These are phyloP conservation scores for Gryganskiella cystojenkinii DNA, from an alignment of 192 early-diverging fungal genomes.

Conservation along the genomic window DNA sequence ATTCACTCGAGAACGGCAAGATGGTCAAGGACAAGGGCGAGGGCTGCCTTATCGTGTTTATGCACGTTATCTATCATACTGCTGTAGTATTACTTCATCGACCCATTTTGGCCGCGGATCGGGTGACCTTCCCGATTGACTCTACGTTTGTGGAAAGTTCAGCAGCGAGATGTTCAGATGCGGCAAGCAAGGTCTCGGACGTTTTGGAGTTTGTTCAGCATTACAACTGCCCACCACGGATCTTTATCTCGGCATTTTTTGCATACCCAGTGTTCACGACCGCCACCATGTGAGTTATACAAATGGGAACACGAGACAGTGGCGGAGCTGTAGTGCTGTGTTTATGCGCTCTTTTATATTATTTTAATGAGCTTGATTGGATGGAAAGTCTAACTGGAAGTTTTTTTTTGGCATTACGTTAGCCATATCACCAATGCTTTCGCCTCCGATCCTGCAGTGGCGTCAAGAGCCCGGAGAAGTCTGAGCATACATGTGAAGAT, in stretches of 20 bases:
- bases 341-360: no score
- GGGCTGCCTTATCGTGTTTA: slow-evolving; percentile 48
- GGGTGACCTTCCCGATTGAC: slow-evolving; percentile 21
- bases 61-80: slow-evolving; percentile 61
- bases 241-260: slow-evolving; percentile 56
- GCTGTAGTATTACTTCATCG: slow-evolving; percentile 60
- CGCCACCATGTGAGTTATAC: slow-evolving; percentile 61
- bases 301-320: no score
- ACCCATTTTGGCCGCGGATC: slow-evolving; percentile 51
- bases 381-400: not conserved
- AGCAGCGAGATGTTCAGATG: slow-evolving; percentile 44
- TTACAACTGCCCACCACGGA: slow-evolving; percentile 20
- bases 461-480: slow-evolving; percentile 49
- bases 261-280: slow-evolving; percentile 61
- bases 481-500: slow-evolving; percentile 56
- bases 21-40: slow-evolving; percentile 27
- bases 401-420: not conserved
- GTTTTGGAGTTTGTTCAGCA: slow-evolving; percentile 49
- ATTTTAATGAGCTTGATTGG: no score
- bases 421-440: slow-evolving; percentile 60
- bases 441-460: slow-evolving; percentile 45
- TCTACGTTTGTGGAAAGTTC: slow-evolving; percentile 54
- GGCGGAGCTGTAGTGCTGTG: no score
- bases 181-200: slow-evolving; percentile 55
- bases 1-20: slow-evolving; percentile 53